Percentiles rank a stretch among this genome's conserved stretches.
Evolutionary conservation across 441 rosid genomes (phyloP).

Genomic region (Croton laevigatus): DNA sequence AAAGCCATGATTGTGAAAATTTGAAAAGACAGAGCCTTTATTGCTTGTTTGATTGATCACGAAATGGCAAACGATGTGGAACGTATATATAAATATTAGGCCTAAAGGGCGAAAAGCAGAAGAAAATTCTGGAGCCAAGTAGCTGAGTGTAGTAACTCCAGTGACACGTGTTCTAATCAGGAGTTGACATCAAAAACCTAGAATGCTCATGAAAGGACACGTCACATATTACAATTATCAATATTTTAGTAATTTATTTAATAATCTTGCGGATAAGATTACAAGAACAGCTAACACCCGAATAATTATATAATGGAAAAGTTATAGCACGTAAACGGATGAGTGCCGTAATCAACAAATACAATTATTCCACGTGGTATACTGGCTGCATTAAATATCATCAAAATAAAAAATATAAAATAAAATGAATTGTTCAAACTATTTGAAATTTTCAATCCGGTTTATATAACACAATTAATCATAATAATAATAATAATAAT

Average conservation of each 20-base stretch:
- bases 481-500: too few relatives aligned
- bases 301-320: too few relatives aligned
- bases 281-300: not conserved
- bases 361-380: too few relatives aligned
- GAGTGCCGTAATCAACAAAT: too few relatives aligned
- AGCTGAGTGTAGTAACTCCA: slow-evolving; percentile 23
- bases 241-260: not conserved
- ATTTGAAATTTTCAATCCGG: too few relatives aligned
- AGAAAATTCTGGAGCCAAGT: slow-evolving; percentile 36
- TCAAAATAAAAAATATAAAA: too few relatives aligned
- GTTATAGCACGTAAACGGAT: too few relatives aligned
- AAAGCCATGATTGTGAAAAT: slow-evolving; percentile 33
- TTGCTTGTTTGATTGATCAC: not conserved
- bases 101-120: not conserved
- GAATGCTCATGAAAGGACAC: slow-evolving; percentile 48
- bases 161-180: slow-evolving; percentile 23
- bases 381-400: too few relatives aligned
- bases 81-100: not conserved
- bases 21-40: not conserved
- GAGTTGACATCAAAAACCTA: slow-evolving; percentile 23
- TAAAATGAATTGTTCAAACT: too few relatives aligned
- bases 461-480: too few relatives aligned
- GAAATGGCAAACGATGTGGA: not conserved
- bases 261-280: not conserved
- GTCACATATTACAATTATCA: slow-evolving; percentile 21